Conservation (phyloP, 1,139 yeast genomes). For the Pichia sp. region DNA sequence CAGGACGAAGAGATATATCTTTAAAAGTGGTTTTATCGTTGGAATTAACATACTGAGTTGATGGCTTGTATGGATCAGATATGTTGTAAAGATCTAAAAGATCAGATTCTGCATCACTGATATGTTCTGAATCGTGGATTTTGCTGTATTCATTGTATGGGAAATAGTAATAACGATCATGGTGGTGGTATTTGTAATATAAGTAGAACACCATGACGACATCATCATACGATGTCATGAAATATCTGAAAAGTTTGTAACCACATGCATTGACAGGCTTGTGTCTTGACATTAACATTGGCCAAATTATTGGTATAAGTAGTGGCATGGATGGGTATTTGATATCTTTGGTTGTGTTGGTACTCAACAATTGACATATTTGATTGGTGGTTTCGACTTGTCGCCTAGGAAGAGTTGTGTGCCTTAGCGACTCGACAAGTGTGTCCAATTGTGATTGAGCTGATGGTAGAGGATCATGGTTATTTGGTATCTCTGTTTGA, state of each 20-base stretch:
- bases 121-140: neutral
- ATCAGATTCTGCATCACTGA: conserved; percentile 4
- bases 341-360: neutral
- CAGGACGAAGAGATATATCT: neutral
- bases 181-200: conserved; percentile 10
- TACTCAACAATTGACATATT: conserved; percentile 1
- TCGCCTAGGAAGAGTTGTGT: neutral
- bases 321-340: conserved; percentile 3
- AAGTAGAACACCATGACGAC: conserved; percentile 9
- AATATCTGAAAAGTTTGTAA: conserved; percentile 12
- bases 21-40: neutral
- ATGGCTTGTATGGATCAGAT: conserved; percentile 4
- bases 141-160: conserved; percentile 12
- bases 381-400: conserved; percentile 12
- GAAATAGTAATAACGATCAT: conserved; percentile 7
- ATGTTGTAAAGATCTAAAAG: conserved; percentile 6
- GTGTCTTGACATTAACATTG: conserved; percentile 9
- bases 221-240: conserved; percentile 7
- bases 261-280: conserved; percentile 13
- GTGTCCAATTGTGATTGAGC: neutral
- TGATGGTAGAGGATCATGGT: neutral
- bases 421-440: conserved; percentile 1
- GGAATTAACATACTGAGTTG: neutral
- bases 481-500: neutral
- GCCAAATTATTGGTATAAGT: conserved; percentile 13